Percentiles rank a stretch among this genome's conserved stretches.
phyloP scores from a whole-genome alignment of 169 alveolate genomes.

The Plasmodium relictum region DNA sequence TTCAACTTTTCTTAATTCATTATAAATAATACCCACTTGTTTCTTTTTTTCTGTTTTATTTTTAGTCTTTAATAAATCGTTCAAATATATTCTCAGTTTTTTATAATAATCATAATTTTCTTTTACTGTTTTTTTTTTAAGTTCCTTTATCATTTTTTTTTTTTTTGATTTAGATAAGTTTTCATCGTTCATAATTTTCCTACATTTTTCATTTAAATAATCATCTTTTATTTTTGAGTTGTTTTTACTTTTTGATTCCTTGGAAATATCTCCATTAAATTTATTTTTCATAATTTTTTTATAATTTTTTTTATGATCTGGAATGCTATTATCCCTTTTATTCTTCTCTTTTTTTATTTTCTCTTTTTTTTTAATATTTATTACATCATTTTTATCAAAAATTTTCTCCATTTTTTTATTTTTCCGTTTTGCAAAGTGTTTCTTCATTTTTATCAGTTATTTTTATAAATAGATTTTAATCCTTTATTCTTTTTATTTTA shows the following conservation, averaged over 20 bases:
- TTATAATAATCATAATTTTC: slow-evolving; percentile 73
- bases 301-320: slow-evolving; percentile 14
- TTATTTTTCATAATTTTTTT: slow-evolving; percentile 23
- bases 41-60: slow-evolving; percentile 47
- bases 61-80: slow-evolving; percentile 48
- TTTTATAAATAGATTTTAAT: neutral
- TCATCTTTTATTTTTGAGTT: neutral
- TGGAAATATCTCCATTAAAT: neutral
- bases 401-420: slow-evolving; percentile 15
- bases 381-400: neutral
- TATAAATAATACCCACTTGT: slow-evolving; percentile 12
- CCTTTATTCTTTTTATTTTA: too few relatives aligned
- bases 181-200: slow-evolving; percentile 63
- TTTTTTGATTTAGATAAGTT: slow-evolving; percentile 72
- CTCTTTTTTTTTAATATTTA: neutral
- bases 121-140: slow-evolving; percentile 32
- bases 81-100: slow-evolving; percentile 37
- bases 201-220: slow-evolving; percentile 29
- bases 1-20: slow-evolving; percentile 42
- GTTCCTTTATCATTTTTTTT: slow-evolving; percentile 65
- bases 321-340: neutral
- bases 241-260: neutral
- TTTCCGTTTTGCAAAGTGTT: slow-evolving; percentile 18
- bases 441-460: slow-evolving; percentile 30
- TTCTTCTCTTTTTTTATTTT: neutral